phyloP scores from a whole-genome alignment of 2,329 filamentous ascomycete species.

The Fusarium fujikuroi region DNA sequence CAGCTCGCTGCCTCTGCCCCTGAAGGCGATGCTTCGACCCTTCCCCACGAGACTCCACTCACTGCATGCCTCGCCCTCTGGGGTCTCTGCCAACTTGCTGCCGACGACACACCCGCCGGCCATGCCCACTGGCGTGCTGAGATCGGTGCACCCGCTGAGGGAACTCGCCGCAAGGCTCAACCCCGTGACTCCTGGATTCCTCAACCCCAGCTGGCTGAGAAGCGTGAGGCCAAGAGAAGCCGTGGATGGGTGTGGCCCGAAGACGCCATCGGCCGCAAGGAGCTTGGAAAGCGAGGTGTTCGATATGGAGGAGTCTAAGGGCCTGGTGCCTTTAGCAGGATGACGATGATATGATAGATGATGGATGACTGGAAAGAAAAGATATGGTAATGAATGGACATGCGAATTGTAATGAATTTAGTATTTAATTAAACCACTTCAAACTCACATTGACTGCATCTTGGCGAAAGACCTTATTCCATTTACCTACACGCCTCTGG shows the following conservation, averaged over 20 bases:
- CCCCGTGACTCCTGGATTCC: constrained; percentile 82
- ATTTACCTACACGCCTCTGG: background rate
- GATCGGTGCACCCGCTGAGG: constrained; percentile 79
- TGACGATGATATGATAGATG: constrained; percentile 25
- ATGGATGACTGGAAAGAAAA: constrained; percentile 30
- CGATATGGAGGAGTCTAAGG: constrained; percentile 58
- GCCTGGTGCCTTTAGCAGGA: constrained; percentile 20
- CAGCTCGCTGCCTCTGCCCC: constrained; percentile 61
- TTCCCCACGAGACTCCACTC: constrained; percentile 59
- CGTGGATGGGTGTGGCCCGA: constrained; percentile 82
- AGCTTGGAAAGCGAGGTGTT: constrained; percentile 74
- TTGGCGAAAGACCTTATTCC: background rate
- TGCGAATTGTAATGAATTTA: constrained; percentile 19
- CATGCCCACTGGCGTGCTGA: constrained; percentile 74
- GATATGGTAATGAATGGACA: constrained; percentile 25
- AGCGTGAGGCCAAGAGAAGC: constrained; percentile 77
- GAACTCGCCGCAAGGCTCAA: constrained; percentile 75
- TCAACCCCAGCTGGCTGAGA: constrained; percentile 76
- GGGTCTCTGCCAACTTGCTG: constrained; percentile 79
- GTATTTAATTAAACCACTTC: constrained; percentile 26
- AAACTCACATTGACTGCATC: background rate
- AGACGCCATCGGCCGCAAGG: constrained; percentile 76
- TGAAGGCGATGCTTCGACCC: constrained; percentile 43
- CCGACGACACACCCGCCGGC: constrained; percentile 63
- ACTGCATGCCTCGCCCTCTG: constrained; percentile 80